Base-by-base conservation (phyloP, 1,139 yeast genomes). In the Meyerozyma sp. region DNA sequence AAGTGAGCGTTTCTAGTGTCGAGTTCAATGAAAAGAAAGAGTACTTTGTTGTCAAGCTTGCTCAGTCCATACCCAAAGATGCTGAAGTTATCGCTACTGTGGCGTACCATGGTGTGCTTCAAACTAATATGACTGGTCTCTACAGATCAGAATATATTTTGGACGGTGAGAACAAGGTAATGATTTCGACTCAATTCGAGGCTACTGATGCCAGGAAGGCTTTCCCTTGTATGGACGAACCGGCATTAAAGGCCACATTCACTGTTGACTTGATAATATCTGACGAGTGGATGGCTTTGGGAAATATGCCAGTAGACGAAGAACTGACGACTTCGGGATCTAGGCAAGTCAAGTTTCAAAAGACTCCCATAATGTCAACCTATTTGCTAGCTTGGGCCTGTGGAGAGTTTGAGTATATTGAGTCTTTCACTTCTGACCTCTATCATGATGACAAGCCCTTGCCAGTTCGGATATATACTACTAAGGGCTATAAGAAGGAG, bases 161-260 rank as follows among this genome's bases (percentile, higher is more conserved):
- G 51, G 68, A 81, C 43, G 90, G 86, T 8, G 73, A 72, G 48
- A 73, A 77, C 40, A 80, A 82, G 57, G 78, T 75, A 50, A 76
- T 84, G 71, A 83, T 88, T 40, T 81, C 91, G 32, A 86, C 95
- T 38, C 95, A 86, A 65, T 84, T 86, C 75, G 95, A 86, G 65
- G 86, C 95, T 29, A 84, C 91, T 26, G 91, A 85, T 60, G 89
- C 91, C 42, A 81, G 95, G 62, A 75, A 89, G 56, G 91, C 94
- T 1, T 83, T 86, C 67, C 95, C 95, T 14, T 84, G 88, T 58
- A 79, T 84, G 51, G 94, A 85, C 60, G 94, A 86, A 61, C 95
- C 95, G 25, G 76, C 79, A 44, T 70, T 82, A 48, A 86, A 86
- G 65, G 87, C 94, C 8, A 77, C 87, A 21, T 86, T 81, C 56